Evolutionary conservation across 108 stramenopile genomes (phyloP).

Genomic region (Cyclotella baltica): DNA sequence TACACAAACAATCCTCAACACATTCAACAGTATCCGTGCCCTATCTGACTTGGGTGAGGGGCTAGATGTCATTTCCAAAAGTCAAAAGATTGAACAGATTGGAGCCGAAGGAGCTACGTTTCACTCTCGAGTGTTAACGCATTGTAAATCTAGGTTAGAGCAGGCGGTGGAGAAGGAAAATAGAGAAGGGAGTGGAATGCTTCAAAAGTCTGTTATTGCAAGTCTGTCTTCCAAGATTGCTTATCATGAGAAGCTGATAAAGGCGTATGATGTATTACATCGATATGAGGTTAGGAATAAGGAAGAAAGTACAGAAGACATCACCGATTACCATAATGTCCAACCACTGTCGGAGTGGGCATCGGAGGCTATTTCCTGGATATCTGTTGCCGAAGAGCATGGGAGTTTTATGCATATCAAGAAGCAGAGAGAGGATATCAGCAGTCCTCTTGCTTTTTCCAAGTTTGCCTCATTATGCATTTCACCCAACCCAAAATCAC

Average conservation of each 20-base stretch:
- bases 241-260: constrained; percentile 54
- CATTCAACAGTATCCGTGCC: constrained; percentile 69
- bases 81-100: constrained; percentile 70
- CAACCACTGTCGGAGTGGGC: constrained; percentile 42
- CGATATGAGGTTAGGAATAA: constrained; percentile 59
- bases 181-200: constrained; percentile 44
- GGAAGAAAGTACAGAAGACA: constrained; percentile 18
- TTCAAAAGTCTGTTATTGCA: constrained; percentile 36
- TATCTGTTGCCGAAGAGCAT: constrained; percentile 45
- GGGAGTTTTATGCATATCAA: constrained; percentile 7
- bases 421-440: constrained; percentile 12
- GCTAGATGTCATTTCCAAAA: constrained; percentile 70
- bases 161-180: constrained; percentile 50
- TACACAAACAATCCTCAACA: constrained; percentile 62
- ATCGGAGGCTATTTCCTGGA: constrained; percentile 58
- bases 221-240: constrained; percentile 65
- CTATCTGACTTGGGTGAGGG: constrained; percentile 69
- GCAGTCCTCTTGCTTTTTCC: constrained; percentile 43
- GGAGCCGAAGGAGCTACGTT: constrained; percentile 72
- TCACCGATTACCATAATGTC: constrained; percentile 11
- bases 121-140: constrained; percentile 64
- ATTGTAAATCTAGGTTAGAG: constrained; percentile 67
- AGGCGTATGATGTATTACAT: constrained; percentile 71
- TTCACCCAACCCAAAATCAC: constrained; percentile 10
- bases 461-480: constrained; percentile 53